These are phyloP conservation scores for Leishmania major DNA, from an alignment of 208 protist genomes.

Conservation along the genomic window DNA sequence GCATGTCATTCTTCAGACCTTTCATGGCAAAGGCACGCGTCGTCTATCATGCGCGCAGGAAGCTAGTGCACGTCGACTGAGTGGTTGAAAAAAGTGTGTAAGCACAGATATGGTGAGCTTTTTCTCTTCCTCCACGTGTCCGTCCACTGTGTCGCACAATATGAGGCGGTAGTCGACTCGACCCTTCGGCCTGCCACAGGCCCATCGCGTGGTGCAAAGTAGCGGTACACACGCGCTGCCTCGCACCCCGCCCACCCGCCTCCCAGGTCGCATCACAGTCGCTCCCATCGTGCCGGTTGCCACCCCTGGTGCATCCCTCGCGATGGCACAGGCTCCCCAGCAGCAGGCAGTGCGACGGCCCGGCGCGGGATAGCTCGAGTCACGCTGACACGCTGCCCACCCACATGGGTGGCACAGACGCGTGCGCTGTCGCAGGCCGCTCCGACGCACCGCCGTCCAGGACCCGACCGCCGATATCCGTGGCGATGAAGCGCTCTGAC, in stretches of 20 bases:
- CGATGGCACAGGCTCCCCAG: neutral
- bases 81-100: neutral
- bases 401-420: neutral
- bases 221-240: neutral
- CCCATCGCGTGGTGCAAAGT: neutral
- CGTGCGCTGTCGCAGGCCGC: neutral
- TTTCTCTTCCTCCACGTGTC: neutral
- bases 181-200: neutral
- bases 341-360: neutral
- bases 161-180: neutral
- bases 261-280: neutral
- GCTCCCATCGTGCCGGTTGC: too few relatives aligned
- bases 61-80: neutral
- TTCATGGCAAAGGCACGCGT: too few relatives aligned
- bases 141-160: neutral
- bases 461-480: neutral
- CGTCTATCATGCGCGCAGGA: neutral
- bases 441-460: neutral
- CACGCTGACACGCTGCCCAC: neutral
- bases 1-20: neutral
- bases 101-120: neutral
- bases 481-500: neutral
- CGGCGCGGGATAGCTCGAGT: neutral
- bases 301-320: neutral
- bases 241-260: too few relatives aligned